These are phyloP conservation scores for Gastroboletus turbinatus DNA, from an alignment of 1,284 basidiomycete genomes.

Conservation along the genomic window DNA sequence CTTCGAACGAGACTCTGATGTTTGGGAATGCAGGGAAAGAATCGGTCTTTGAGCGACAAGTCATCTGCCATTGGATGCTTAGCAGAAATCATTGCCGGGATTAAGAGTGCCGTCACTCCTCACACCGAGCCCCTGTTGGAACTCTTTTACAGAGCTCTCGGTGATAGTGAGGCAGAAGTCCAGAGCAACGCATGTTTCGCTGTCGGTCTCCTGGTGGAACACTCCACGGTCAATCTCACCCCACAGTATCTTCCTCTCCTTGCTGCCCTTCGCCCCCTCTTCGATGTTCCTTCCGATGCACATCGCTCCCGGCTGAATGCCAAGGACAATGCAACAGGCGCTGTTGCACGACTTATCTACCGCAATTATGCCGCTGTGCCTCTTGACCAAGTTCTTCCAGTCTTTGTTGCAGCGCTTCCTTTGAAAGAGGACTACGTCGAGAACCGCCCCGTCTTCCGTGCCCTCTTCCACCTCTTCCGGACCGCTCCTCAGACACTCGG, in stretches of 20 bases:
- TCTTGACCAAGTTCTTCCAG: constrained; percentile 86
- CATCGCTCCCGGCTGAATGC: constrained; percentile 75
- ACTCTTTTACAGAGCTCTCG: constrained; percentile 81
- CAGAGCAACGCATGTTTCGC: constrained; percentile 97
- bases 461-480: constrained; percentile 87
- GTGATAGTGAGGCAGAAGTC: constrained; percentile 88
- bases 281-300: constrained; percentile 64
- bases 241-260: constrained; percentile 84
- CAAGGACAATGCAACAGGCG: constrained; percentile 94
- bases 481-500: constrained; percentile 70
- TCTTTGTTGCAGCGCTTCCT: constrained; percentile 83
- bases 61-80: constrained; percentile 93
- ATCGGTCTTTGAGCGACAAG: constrained; percentile 86
- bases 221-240: constrained; percentile 83
- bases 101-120: constrained; percentile 85
- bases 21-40: constrained; percentile 61
- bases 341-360: constrained; percentile 85
- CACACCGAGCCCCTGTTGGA: constrained; percentile 85
- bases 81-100: constrained; percentile 93
- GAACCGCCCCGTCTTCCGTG: constrained; percentile 87
- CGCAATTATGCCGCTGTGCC: constrained; percentile 84
- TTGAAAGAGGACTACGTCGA: constrained; percentile 88
- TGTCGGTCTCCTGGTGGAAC: constrained; percentile 87
- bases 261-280: constrained; percentile 79
- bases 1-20: constrained; percentile 5